Percentiles rank a stretch among this genome's conserved stretches.
These are phyloP conservation scores for Triticum dicoccoides DNA, from an alignment of 176 grass and related monocot genomes.

Conservation along the genomic window DNA sequence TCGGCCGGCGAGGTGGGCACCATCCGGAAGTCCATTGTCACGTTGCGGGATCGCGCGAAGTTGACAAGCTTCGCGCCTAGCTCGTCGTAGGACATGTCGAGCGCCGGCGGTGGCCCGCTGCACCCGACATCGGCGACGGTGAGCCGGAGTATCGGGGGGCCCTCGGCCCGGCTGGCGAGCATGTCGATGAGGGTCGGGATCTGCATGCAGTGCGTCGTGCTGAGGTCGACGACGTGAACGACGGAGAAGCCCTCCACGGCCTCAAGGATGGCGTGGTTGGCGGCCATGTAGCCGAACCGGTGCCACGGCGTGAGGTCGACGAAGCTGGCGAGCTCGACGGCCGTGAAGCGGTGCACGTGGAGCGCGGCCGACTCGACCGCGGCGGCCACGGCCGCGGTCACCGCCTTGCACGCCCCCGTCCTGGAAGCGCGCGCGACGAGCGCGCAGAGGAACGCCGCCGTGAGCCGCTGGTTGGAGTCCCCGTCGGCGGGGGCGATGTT, in stretches of 20 bases:
- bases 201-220: conserved; percentile 99
- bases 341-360: conserved; percentile 70
- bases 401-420: conserved; percentile 84
- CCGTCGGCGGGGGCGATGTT: conserved; percentile 95
- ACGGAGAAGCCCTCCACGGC: conserved; percentile 70
- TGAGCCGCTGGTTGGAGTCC: conserved; percentile 84
- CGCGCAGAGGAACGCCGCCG: conserved; percentile 83
- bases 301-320: conserved; percentile 97
- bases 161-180: conserved; percentile 71
- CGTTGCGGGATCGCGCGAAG: conserved; percentile 80
- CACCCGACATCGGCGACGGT: conserved; percentile 49
- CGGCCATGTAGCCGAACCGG: conserved; percentile 83
- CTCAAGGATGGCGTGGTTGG: conserved; percentile 83
- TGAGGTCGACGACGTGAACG: conserved; percentile 82
- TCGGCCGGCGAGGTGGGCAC: conserved; percentile 58
- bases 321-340: conserved; percentile 84
- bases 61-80: conserved; percentile 66
- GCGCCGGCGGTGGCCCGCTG: conserved; percentile 34
- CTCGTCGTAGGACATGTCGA: conserved; percentile 90
- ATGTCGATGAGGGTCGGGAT: conserved; percentile 96
- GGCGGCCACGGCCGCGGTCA: conserved; percentile 40
- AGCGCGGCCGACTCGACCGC: conserved; percentile 51
- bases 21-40: conserved; percentile 76
- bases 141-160: conserved; percentile 66
- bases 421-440: conserved; percentile 79